phyloP scores from a whole-genome alignment of 805 yeast genomes.

The Yarrowia hollandica region DNA sequence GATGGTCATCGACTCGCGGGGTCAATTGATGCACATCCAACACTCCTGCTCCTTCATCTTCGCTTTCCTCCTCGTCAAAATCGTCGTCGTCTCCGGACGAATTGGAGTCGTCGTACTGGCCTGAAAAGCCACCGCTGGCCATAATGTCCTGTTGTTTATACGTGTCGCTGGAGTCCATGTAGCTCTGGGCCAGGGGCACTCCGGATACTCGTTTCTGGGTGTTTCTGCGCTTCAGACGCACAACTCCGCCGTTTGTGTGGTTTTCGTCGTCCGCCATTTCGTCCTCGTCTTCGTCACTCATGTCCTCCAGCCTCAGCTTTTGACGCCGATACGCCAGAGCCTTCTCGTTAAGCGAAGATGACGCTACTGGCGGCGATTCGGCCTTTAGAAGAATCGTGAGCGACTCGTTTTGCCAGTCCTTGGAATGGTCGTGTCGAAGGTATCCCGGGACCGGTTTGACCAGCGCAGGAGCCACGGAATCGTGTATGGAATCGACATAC shows the following conservation, averaged over 20 bases:
- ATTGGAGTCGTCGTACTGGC: conserved; percentile 25
- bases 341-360: conserved; percentile 29
- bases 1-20: conserved; percentile 18
- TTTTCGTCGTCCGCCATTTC: conserved; percentile 22
- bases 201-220: conserved; percentile 20
- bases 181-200: conserved; percentile 12
- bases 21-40: conserved; percentile 6
- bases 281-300: conserved; percentile 15
- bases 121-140: conserved; percentile 15
- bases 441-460: conserved; percentile 34
- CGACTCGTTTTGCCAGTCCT: conserved; percentile 23
- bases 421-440: conserved; percentile 17
- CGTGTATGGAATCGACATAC: conserved; percentile 37
- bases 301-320: conserved; percentile 8
- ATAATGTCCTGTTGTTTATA: conserved; percentile 2
- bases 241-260: conserved; percentile 18
- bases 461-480: conserved; percentile 38
- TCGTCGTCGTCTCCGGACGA: conserved; percentile 29
- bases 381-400: conserved; percentile 29
- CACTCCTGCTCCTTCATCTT: neutral
- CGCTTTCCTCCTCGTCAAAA: conserved; percentile 25
- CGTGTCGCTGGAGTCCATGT: conserved; percentile 19
- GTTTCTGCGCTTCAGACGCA: conserved; percentile 4
- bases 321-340: conserved; percentile 11
- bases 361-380: conserved; percentile 37